Conservation (phyloP, 176 grass and related monocot genomes). For the Musa itinerans region DNA sequence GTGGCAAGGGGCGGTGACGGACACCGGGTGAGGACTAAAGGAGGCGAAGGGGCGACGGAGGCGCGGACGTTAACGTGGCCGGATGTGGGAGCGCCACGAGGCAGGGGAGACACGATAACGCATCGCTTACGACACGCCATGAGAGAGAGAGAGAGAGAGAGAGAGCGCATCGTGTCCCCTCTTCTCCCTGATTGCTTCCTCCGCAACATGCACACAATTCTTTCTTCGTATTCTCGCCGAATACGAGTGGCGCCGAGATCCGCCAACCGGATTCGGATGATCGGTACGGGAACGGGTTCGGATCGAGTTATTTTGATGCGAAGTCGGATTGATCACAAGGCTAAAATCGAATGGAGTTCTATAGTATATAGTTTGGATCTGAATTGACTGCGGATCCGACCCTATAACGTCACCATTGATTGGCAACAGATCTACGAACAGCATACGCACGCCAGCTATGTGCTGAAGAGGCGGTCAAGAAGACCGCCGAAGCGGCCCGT, state of each 20-base stretch:
- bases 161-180: neutral
- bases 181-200: constrained; percentile 1
- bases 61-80: neutral
- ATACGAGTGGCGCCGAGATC: neutral
- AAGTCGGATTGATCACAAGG: too few species aligned
- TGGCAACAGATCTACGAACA: neutral
- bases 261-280: too few species aligned
- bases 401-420: neutral
- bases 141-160: too few species aligned
- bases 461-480: constrained; percentile 48
- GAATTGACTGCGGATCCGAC: neutral
- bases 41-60: neutral
- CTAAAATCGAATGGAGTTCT: too few species aligned
- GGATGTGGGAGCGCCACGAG: too few species aligned
- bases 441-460: neutral
- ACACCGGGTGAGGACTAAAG: neutral
- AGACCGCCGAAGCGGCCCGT: constrained; percentile 34
- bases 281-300: neutral
- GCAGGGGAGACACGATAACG: too few species aligned
- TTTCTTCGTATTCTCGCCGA: neutral
- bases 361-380: neutral
- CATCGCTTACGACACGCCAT: too few species aligned
- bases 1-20: neutral
- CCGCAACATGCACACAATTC: neutral
- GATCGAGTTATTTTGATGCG: neutral